Evolutionary conservation across 345 rosid species (phyloP).

Genomic region (Euphorbia tirucalli): DNA sequence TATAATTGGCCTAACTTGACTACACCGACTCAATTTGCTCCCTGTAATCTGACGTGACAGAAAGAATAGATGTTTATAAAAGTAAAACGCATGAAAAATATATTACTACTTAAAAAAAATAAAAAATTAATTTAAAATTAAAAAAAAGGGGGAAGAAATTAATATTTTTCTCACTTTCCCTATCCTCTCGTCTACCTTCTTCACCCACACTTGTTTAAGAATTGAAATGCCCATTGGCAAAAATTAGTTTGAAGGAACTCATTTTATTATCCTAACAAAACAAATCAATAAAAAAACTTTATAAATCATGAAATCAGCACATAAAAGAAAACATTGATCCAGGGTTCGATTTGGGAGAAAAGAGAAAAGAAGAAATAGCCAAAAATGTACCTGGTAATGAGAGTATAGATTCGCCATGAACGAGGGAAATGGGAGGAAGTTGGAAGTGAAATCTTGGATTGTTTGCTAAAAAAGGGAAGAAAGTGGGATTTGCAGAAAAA

Average conservation of each 20-base stretch:
- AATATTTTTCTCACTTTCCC: too few relatives aligned
- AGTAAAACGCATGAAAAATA: too few relatives aligned
- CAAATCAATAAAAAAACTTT: not conserved
- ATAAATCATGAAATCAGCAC: not conserved
- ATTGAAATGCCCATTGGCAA: not conserved
- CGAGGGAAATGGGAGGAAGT: not conserved
- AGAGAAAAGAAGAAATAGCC: slow-evolving; percentile 6
- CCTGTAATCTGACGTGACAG: too few relatives aligned
- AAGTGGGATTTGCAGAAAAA: slow-evolving; percentile 4
- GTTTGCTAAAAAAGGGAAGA: not conserved
- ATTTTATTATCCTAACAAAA: not conserved
- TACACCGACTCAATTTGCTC: too few relatives aligned
- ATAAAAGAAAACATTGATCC: not conserved
- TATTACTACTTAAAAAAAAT: too few relatives aligned
- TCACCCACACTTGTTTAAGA: too few relatives aligned
- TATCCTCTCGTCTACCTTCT: too few relatives aligned
- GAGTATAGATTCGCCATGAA: slow-evolving; percentile 21
- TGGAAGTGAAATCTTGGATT: slow-evolving; percentile 12
- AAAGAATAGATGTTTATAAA: too few relatives aligned
- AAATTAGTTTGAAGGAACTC: not conserved
- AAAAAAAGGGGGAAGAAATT: too few relatives aligned
- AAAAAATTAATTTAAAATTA: too few relatives aligned
- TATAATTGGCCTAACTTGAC: too few relatives aligned
- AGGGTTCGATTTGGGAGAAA: not conserved
- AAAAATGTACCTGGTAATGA: slow-evolving; percentile 34